Conservation (phyloP, 2,329 filamentous ascomycete species). For the Talaromyces sp. region DNA sequence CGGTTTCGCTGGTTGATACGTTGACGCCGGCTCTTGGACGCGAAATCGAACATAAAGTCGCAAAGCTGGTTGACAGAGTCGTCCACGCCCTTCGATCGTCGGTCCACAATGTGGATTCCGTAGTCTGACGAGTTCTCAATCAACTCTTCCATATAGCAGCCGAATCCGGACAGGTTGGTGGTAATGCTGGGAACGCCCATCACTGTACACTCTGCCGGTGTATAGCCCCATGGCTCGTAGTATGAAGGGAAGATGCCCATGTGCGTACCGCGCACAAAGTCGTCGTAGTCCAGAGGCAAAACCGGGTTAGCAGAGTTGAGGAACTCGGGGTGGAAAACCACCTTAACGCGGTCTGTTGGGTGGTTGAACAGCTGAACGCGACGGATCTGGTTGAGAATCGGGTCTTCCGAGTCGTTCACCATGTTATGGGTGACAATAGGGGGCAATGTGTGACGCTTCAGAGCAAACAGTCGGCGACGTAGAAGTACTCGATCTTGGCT, state of each 20-base stretch:
- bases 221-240: conserved; percentile 99
- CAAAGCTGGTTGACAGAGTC: conserved; percentile 95
- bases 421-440: conserved; percentile 99
- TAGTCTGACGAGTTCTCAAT: conserved; percentile 98
- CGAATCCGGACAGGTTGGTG: conserved; percentile 94
- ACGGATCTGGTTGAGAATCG: conserved; percentile 90
- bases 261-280: conserved; percentile 96
- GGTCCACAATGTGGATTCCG: conserved; percentile 97
- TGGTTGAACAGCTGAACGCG: conserved; percentile 97
- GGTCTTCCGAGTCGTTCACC: conserved; percentile 88
- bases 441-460: conserved; percentile 86
- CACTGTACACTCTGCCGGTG: conserved; percentile 93
- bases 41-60: conserved; percentile 89
- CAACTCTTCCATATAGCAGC: conserved; percentile 98
- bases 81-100: conserved; percentile 89
- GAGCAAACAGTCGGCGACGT: conserved; percentile 84
- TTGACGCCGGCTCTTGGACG: conserved; percentile 85
- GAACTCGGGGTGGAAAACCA: conserved; percentile 97
- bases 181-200: conserved; percentile 99
- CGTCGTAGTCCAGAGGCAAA: conserved; percentile 91
- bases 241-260: conserved; percentile 94
- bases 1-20: conserved; percentile 98
- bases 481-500: conserved; percentile 88
- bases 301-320: conserved; percentile 93
- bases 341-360: conserved; percentile 88